Conservation (phyloP, 306 rosid genomes). For the Arachis stenosperma region DNA sequence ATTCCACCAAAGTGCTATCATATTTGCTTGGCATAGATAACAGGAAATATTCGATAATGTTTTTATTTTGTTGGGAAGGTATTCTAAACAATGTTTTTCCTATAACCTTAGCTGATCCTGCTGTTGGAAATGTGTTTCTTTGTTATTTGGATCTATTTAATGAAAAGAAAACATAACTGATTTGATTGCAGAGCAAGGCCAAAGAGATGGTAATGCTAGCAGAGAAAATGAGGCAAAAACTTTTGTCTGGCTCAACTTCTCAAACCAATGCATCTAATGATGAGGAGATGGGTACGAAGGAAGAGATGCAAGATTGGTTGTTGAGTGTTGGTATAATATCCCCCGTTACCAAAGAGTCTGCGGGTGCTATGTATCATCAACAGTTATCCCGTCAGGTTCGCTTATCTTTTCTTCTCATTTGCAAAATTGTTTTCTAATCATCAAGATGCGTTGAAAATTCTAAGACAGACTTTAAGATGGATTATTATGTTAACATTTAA, state of each 20-base stretch:
- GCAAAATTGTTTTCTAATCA: neutral
- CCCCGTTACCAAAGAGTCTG: slow-evolving; percentile 98
- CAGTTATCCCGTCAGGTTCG: slow-evolving; percentile 93
- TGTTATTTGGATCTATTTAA: slow-evolving; percentile 14
- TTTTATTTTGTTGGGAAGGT: slow-evolving; percentile 29
- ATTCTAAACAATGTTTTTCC: slow-evolving; percentile 9
- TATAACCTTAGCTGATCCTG: neutral
- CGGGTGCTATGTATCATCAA: slow-evolving; percentile 95
- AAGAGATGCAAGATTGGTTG: slow-evolving; percentile 95
- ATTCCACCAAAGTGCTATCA: no score
- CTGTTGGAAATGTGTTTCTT: slow-evolving; percentile 15
- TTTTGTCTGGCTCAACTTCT: slow-evolving; percentile 73
- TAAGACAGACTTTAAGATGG: slow-evolving; percentile 11
- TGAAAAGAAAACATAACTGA: neutral
- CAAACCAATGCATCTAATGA: slow-evolving; percentile 58
- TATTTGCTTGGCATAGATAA: slow-evolving; percentile 6
- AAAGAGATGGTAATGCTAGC: slow-evolving; percentile 98
- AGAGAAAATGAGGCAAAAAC: slow-evolving; percentile 96
- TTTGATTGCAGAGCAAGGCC: slow-evolving; percentile 82
- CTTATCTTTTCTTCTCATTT: slow-evolving; percentile 21
- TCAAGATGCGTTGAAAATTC: slow-evolving; percentile 26
- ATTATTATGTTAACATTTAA: neutral
- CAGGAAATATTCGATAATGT: slow-evolving; percentile 16
- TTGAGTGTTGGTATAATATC: slow-evolving; percentile 94
- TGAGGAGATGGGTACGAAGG: slow-evolving; percentile 92